A percentile compares a stretch with the other conserved stretches of the same genome.
phyloP scores from a whole-genome alignment of 768 basidiomycete genomes.

The Naematelia aurantialba region DNA sequence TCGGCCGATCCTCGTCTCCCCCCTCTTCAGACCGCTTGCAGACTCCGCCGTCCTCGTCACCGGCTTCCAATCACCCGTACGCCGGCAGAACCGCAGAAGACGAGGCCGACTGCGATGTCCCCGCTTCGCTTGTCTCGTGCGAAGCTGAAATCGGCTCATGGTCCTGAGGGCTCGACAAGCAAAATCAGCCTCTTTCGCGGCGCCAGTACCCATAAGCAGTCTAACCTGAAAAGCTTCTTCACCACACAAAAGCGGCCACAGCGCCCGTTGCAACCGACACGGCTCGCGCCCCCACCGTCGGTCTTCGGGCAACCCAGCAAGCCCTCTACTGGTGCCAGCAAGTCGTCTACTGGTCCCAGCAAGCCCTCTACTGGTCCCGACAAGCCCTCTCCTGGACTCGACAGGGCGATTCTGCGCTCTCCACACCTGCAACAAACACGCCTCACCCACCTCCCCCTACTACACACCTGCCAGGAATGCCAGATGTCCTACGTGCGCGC shows the following conservation, averaged over 20 bases:
- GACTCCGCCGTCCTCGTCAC: no score
- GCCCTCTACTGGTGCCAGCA: no score
- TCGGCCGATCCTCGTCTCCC: slow-evolving; percentile 11
- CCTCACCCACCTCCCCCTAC: slow-evolving; percentile 35
- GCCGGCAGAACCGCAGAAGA: neutral
- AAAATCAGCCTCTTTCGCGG: neutral
- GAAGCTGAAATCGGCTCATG: neutral
- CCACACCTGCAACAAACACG: slow-evolving; percentile 35
- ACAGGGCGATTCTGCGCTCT: no score
- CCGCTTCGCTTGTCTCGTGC: neutral
- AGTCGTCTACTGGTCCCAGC: neutral
- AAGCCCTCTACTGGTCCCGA: neutral
- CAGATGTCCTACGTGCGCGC: slow-evolving; percentile 47
- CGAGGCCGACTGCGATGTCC: neutral
- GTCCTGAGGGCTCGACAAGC: neutral
- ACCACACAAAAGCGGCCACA: slow-evolving; percentile 6
- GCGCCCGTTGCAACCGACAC: slow-evolving; percentile 12
- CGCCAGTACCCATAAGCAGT: no score
- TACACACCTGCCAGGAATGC: slow-evolving; percentile 43
- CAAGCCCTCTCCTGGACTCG: slow-evolving; percentile 1
- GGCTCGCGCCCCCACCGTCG: no score
- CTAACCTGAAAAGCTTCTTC: slow-evolving; percentile 32
- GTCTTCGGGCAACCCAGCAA: no score
- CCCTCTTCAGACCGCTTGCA: no score
- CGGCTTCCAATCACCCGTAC: no score